phyloP scores from a whole-genome alignment of 805 yeast genomes.

The Ogataea pignaliae region DNA sequence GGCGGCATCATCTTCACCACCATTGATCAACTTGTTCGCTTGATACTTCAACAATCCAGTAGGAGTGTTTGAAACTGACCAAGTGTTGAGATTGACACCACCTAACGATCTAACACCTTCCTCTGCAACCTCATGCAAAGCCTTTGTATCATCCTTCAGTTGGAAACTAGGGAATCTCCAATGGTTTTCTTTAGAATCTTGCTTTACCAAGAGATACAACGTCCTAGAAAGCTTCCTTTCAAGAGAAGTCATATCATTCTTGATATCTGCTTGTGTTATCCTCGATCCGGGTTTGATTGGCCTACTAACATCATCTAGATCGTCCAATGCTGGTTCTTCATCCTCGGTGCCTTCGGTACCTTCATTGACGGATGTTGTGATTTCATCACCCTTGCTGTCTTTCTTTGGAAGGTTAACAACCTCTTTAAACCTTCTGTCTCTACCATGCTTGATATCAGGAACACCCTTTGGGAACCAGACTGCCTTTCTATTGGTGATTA shows the following conservation, averaged over 20 bases:
- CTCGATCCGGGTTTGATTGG: constrained; percentile 70
- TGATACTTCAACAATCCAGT: constrained; percentile 57
- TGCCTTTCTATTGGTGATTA: constrained; percentile 66
- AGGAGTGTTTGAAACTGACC: constrained; percentile 90
- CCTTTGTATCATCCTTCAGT: constrained; percentile 36
- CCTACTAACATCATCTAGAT: constrained; percentile 54
- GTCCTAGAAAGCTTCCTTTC: constrained; percentile 80
- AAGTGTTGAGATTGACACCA: constrained; percentile 72
- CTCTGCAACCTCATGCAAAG: constrained; percentile 73
- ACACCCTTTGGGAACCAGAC: constrained; percentile 78
- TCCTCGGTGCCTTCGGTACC: constrained; percentile 8
- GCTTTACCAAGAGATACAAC: constrained; percentile 65
- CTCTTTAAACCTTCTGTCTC: constrained; percentile 85
- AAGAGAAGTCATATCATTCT: constrained; percentile 58
- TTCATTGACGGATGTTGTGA: constrained; percentile 23
- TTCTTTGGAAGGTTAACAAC: constrained; percentile 69
- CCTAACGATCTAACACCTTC: constrained; percentile 67
- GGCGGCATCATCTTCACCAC: too few species aligned
- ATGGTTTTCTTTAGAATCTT: constrained; percentile 20
- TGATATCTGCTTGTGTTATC: constrained; percentile 69
- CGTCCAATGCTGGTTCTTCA: constrained; percentile 24
- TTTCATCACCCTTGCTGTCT: constrained; percentile 21
- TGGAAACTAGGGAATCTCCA: constrained; percentile 85
- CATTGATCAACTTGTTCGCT: constrained; percentile 21
- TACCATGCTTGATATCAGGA: constrained; percentile 81